Evolutionary conservation across 441 rosid species (phyloP).

Genomic region (Corymbia calophylla): DNA sequence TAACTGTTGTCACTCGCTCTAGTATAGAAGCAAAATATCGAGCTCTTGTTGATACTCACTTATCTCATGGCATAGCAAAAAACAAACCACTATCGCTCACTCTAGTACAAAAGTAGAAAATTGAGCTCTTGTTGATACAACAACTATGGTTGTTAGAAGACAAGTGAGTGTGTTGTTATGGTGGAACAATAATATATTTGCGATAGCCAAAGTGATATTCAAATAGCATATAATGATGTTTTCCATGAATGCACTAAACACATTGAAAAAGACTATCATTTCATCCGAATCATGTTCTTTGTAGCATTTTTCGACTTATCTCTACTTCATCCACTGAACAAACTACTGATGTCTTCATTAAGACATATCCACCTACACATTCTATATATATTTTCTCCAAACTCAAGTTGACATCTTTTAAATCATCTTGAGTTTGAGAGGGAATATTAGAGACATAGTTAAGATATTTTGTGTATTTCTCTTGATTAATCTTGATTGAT

Average conservation of each 20-base stretch:
- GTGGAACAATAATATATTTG: not conserved
- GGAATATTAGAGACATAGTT: not conserved
- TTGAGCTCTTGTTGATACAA: too few species aligned
- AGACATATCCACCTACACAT: accelerated
- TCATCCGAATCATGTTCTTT: not conserved
- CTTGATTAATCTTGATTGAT: not conserved
- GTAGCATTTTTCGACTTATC: not conserved
- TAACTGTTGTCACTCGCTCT: not conserved
- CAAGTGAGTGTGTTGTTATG: too few species aligned
- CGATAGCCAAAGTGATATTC: not conserved
- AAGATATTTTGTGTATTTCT: not conserved
- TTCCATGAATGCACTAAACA: not conserved
- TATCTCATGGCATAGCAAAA: not conserved
- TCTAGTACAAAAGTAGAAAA: not conserved
- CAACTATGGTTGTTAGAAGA: not conserved
- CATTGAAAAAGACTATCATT: not conserved
- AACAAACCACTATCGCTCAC: not conserved
- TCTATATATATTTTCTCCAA: not conserved
- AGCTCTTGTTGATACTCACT: not conserved
- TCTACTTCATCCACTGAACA: not conserved
- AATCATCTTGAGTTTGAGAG: not conserved
- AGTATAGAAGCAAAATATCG: not conserved
- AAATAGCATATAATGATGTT: not conserved
- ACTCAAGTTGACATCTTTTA: not conserved
- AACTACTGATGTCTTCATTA: not conserved